phyloP scores from a whole-genome alignment of 164 flowering plant genomes.

The Platanus orientalis region DNA sequence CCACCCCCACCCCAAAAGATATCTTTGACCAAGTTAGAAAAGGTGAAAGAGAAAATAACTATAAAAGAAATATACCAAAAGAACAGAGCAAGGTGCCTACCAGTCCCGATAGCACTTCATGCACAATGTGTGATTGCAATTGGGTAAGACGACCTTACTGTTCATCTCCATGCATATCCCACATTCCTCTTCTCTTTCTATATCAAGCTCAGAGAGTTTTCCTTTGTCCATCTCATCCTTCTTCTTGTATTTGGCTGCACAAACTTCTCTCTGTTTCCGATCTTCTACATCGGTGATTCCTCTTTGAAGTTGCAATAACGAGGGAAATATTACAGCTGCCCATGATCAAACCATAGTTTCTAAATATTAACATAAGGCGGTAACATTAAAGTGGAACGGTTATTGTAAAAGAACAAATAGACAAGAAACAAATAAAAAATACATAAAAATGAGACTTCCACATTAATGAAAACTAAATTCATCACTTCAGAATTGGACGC shows the following conservation, averaged over 20 bases:
- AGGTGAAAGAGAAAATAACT: not conserved
- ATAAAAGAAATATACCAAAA: not conserved
- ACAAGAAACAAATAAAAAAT: not conserved
- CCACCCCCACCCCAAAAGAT: no score
- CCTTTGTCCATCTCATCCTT: slow-evolving; percentile 49
- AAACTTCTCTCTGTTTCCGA: slow-evolving; percentile 66
- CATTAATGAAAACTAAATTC: not conserved
- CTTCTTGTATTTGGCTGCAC: slow-evolving; percentile 49
- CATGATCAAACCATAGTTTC: not conserved
- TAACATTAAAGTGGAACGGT: not conserved
- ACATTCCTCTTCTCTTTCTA: slow-evolving; percentile 88
- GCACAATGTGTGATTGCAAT: slow-evolving; percentile 76
- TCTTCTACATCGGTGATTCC: slow-evolving; percentile 89
- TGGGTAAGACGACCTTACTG: slow-evolving; percentile 72
- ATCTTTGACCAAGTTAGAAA: no score
- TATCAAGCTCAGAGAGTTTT: slow-evolving; percentile 59
- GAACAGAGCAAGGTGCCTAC: slow-evolving; percentile 26
- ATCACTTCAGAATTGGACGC: slow-evolving; percentile 15
- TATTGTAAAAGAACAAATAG: not conserved
- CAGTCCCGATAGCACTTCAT: slow-evolving; percentile 76
- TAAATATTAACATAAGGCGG: not conserved
- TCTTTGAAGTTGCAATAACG: slow-evolving; percentile 74
- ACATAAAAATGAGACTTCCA: not conserved
- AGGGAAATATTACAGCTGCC: slow-evolving; percentile 83
- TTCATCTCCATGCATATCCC: slow-evolving; percentile 88